Evolutionary conservation across 2,329 filamentous ascomycete genomes (phyloP).

Genomic region (Neonectria ditissima): DNA sequence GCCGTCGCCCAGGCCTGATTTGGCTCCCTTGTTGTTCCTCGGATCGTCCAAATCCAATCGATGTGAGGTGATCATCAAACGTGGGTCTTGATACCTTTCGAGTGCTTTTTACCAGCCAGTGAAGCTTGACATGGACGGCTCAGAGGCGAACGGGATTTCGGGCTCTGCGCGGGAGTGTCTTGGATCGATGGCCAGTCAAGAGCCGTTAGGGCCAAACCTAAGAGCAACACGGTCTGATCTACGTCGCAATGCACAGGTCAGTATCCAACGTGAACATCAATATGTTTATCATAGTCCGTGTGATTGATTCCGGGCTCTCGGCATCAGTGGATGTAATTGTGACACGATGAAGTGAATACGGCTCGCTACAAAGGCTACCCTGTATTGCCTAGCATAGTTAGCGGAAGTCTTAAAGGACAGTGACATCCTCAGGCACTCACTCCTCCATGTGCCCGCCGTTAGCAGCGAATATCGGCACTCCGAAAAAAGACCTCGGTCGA

Average conservation of each 20-base stretch:
- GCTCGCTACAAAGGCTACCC: constrained; percentile 9
- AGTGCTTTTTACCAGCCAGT: constrained; percentile 21
- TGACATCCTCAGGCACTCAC: constrained; percentile 11
- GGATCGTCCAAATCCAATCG: constrained; percentile 35
- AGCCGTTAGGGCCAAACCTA: background rate
- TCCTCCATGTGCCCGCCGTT: constrained; percentile 28
- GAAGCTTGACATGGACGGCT: background rate
- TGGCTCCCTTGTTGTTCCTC: constrained; percentile 7
- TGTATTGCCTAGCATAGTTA: constrained; percentile 32
- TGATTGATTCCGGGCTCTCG: background rate
- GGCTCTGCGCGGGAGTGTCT: background rate
- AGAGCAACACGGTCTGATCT: background rate
- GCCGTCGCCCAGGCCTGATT: constrained; percentile 14
- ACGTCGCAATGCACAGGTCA: background rate
- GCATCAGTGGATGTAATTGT: background rate
- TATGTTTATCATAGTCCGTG: background rate
- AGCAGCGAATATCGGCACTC: constrained; percentile 6
- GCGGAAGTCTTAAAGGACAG: constrained; percentile 11
- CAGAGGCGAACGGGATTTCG: constrained; percentile 27
- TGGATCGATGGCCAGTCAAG: background rate
- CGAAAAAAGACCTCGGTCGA: constrained; percentile 40
- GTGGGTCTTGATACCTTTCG: constrained; percentile 30
- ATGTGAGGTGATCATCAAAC: constrained; percentile 41
- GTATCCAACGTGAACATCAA: too few species aligned
- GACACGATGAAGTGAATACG: background rate